Percentiles rank a stretch among this genome's conserved stretches.
Evolutionary conservation across 257 asterid species (phyloP).

Genomic region (Oldenlandia corymbosa): DNA sequence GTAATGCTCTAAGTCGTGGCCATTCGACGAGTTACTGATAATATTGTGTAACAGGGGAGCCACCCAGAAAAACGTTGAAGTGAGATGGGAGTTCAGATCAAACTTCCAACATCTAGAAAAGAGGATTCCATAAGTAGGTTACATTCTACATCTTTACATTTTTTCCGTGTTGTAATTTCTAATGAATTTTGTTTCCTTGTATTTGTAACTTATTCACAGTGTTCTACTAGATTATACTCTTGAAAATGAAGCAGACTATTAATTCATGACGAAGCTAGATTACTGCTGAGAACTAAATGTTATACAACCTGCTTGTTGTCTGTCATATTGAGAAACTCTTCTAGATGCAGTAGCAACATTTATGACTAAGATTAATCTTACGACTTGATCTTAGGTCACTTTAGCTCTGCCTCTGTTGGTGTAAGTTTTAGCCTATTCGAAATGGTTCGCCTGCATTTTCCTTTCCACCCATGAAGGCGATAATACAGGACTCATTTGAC

Average conservation of each 20-base stretch:
- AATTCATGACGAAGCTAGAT: neutral
- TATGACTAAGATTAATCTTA: neutral
- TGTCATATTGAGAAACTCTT: neutral
- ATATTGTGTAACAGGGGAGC: constrained; percentile 46
- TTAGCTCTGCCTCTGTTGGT: neutral
- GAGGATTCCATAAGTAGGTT: constrained; percentile 72
- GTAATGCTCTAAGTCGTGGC: neutral
- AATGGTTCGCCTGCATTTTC: constrained; percentile 48
- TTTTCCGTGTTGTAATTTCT: neutral
- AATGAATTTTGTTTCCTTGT: neutral
- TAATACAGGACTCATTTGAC: constrained; percentile 53
- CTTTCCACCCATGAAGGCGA: constrained; percentile 79
- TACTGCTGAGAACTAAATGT: neutral
- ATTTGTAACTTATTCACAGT: too few relatives aligned
- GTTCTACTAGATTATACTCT: too few relatives aligned
- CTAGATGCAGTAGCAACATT: too few relatives aligned
- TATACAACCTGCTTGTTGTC: neutral
- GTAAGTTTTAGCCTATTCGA: constrained; percentile 15
- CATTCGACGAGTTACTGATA: constrained; percentile 2
- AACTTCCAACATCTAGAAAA: constrained; percentile 50
- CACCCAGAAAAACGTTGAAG: constrained; percentile 55
- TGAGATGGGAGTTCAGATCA: constrained; percentile 54
- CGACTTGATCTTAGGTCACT: neutral
- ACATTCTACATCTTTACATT: constrained; percentile 16
- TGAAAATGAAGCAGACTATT: too few relatives aligned